phyloP scores from a whole-genome alignment of 2,329 filamentous ascomycete genomes.

The Penicillium sp. region DNA sequence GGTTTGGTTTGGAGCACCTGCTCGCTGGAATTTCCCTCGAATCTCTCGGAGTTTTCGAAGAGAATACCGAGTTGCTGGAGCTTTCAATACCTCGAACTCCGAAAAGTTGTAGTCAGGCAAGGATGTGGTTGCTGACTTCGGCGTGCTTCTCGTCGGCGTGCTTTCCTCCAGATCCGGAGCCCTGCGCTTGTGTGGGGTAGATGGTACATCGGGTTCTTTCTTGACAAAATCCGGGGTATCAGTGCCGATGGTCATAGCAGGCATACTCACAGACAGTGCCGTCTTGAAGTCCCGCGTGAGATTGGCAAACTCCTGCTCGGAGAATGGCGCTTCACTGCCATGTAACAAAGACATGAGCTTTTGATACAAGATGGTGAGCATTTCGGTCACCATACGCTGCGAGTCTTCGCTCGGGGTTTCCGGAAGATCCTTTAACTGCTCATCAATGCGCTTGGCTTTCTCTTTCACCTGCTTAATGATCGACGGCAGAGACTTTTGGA shows the following conservation, averaged over 20 bases:
- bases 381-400: conserved; percentile 65
- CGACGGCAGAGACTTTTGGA: conserved; percentile 36
- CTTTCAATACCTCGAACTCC: conserved; percentile 26
- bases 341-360: conserved; percentile 61
- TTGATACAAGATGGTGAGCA: conserved; percentile 62
- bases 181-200: conserved; percentile 26
- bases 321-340: conserved; percentile 45
- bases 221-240: conserved; percentile 32
- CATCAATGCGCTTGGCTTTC: conserved; percentile 58
- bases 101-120: not conserved
- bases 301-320: conserved; percentile 45
- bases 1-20: conserved; percentile 63
- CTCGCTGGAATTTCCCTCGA: conserved; percentile 59
- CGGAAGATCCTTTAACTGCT: conserved; percentile 63
- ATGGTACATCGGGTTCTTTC: conserved; percentile 1
- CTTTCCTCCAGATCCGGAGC: conserved; percentile 1
- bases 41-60: conserved; percentile 55
- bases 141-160: not conserved
- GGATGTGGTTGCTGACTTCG: not conserved
- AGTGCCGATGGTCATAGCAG: conserved; percentile 40
- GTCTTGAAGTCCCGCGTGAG: conserved; percentile 59
- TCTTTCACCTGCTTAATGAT: conserved; percentile 48
- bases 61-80: conserved; percentile 27
- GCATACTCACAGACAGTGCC: conserved; percentile 51
- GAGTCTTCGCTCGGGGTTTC: conserved; percentile 69